These are phyloP conservation scores for Podaxis carcinomalis DNA, from an alignment of 768 basidiomycete genomes.

Conservation along the genomic window DNA sequence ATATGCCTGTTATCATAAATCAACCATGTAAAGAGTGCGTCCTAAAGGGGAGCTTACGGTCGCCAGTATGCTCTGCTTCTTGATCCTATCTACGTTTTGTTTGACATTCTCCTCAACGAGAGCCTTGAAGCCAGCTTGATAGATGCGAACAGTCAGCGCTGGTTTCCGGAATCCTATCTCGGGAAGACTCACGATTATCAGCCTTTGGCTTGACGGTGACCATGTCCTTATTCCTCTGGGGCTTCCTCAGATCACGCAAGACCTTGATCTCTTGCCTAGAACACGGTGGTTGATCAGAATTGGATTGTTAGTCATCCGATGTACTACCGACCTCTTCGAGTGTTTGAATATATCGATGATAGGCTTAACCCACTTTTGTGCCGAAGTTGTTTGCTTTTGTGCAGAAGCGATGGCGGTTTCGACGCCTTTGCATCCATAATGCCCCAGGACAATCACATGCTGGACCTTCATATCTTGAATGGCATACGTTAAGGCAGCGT, in stretches of 20 bases:
- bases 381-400: conserved; percentile 17
- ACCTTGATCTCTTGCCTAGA: conserved; percentile 30
- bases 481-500: conserved; percentile 31
- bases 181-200: conserved; percentile 19
- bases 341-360: conserved; percentile 25
- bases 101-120: conserved; percentile 51
- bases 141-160: background rate
- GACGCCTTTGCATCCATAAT: conserved; percentile 34
- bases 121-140: conserved; percentile 29
- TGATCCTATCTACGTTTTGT: conserved; percentile 34
- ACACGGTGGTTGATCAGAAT: background rate
- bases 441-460: conserved; percentile 35
- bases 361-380: conserved; percentile 29
- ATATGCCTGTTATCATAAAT: conserved; percentile 18
- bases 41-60: conserved; percentile 17
- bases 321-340: conserved; percentile 23
- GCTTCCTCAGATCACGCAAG: conserved; percentile 27
- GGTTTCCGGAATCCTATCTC: background rate
- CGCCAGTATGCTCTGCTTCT: conserved; percentile 32
- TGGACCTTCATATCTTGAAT: conserved; percentile 27
- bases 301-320: background rate
- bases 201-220: conserved; percentile 18
- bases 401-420: conserved; percentile 24
- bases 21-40: background rate
- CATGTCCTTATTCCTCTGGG: conserved; percentile 22